Evolutionary conservation across 805 yeast genomes (phyloP).

Genomic region (Barnettozyma vustinii): DNA sequence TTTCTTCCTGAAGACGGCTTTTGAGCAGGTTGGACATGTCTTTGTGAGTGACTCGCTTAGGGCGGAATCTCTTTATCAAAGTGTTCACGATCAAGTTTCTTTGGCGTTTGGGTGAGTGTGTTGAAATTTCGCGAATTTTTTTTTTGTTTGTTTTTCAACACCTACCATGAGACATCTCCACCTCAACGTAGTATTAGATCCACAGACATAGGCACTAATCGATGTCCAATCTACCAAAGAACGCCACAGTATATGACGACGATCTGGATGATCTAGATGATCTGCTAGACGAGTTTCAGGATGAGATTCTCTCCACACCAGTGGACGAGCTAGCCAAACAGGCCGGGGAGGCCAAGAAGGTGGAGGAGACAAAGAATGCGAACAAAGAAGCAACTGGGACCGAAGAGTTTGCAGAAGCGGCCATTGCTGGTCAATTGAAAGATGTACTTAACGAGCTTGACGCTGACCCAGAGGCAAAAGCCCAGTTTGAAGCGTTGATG

Average conservation of each 20-base stretch:
- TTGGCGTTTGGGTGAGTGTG: too few relatives aligned
- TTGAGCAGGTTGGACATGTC: constrained; percentile 19
- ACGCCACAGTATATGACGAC: constrained; percentile 26
- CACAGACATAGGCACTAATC: not conserved
- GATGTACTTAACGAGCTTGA: constrained; percentile 26
- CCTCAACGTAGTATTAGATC: not conserved
- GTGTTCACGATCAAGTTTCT: not conserved
- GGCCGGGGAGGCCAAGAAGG: constrained; percentile 4
- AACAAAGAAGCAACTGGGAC: constrained; percentile 19
- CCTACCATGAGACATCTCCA: too few relatives aligned
- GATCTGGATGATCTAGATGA: constrained; percentile 77
- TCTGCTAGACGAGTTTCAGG: constrained; percentile 78
- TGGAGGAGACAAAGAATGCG: constrained; percentile 13
- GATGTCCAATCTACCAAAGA: constrained; percentile 1
- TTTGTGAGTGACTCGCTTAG: not conserved
- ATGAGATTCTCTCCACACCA: constrained; percentile 54
- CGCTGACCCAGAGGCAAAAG: constrained; percentile 46
- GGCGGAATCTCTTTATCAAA: too few relatives aligned
- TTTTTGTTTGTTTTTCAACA: not conserved
- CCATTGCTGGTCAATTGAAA: constrained; percentile 21
- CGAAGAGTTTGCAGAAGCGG: not conserved
- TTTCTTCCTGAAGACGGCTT: constrained; percentile 82
- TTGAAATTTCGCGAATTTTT: not conserved
- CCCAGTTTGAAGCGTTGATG: constrained; percentile 42
- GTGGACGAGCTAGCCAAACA: constrained; percentile 15